Evolutionary conservation across 768 basidiomycete genomes (phyloP).

Genomic region (Boletus subcaerulescens): DNA sequence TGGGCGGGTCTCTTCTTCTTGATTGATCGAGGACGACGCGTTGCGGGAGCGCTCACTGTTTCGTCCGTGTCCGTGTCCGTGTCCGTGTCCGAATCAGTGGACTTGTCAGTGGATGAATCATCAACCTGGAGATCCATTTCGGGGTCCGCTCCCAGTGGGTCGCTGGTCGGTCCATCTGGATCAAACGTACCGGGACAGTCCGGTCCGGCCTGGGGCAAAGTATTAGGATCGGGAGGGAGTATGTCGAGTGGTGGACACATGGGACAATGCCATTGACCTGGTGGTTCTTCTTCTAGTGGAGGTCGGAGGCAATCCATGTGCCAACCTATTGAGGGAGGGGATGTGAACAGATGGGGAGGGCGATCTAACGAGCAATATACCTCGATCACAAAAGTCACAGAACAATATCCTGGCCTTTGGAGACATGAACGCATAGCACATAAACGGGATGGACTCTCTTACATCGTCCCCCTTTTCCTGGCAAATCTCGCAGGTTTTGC

Average conservation of each 20-base stretch:
- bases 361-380: constrained; percentile 34
- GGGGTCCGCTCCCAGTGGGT: constrained; percentile 17
- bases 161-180: constrained; percentile 32
- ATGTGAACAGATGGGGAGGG: constrained; percentile 2
- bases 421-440: constrained; percentile 19
- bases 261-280: constrained; percentile 78
- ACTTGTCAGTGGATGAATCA: constrained; percentile 33
- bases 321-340: constrained; percentile 53
- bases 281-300: constrained; percentile 65
- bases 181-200: constrained; percentile 19
- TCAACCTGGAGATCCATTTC: constrained; percentile 37
- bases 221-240: constrained; percentile 5
- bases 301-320: constrained; percentile 80
- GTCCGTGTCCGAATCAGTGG: constrained; percentile 31
- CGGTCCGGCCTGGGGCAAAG: constrained; percentile 25
- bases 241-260: constrained; percentile 43
- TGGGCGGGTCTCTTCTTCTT: constrained; percentile 32
- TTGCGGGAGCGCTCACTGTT: constrained; percentile 14
- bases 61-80: constrained; percentile 24
- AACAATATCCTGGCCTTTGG: constrained; percentile 75
- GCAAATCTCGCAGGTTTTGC: constrained; percentile 91
- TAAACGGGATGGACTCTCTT: constrained; percentile 33
- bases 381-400: constrained; percentile 94
- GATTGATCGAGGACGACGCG: constrained; percentile 11
- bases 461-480: constrained; percentile 85